A percentile compares a stretch with the other conserved stretches of the same genome.
Evolutionary conservation across 2,329 filamentous ascomycete species (phyloP).

Genomic region (Alternaria viburni): DNA sequence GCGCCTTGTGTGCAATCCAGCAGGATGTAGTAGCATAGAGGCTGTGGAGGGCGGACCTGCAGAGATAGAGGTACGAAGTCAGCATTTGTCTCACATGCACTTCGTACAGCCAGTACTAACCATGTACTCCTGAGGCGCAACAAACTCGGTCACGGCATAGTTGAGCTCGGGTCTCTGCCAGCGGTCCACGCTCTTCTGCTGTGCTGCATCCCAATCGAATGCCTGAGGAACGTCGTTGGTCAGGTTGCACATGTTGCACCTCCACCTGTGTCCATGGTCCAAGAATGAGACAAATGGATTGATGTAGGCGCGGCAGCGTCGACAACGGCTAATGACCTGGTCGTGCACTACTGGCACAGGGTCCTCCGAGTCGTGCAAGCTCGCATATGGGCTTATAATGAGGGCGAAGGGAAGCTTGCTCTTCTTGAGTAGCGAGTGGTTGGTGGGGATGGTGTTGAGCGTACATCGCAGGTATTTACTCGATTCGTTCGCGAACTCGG

Average conservation of each 20-base stretch:
- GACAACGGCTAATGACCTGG: slow-evolving; percentile 95
- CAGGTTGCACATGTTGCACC: slow-evolving; percentile 99
- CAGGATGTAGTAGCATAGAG: slow-evolving; percentile 53
- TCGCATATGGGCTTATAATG: slow-evolving; percentile 92
- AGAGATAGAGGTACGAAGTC: background rate
- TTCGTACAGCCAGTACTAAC: slow-evolving; percentile 45
- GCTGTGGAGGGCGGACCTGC: slow-evolving; percentile 82
- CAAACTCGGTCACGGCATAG: slow-evolving; percentile 95
- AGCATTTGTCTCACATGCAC: background rate
- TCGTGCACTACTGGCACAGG: slow-evolving; percentile 90
- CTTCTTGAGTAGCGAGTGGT: slow-evolving; percentile 92
- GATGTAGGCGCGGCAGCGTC: slow-evolving; percentile 91
- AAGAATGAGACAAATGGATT: slow-evolving; percentile 95
- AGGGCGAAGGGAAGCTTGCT: slow-evolving; percentile 91
- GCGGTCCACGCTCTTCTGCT: slow-evolving; percentile 89
- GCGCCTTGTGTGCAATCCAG: slow-evolving; percentile 61
- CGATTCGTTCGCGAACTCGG: slow-evolving; percentile 87
- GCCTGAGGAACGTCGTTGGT: slow-evolving; percentile 99
- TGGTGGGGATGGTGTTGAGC: slow-evolving; percentile 90
- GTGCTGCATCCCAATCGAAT: slow-evolving; percentile 95
- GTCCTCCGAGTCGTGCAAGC: slow-evolving; percentile 92
- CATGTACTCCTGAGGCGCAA: slow-evolving; percentile 99
- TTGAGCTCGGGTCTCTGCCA: slow-evolving; percentile 94
- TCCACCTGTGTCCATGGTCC: slow-evolving; percentile 96
- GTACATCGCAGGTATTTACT: slow-evolving; percentile 95